Base-by-base conservation (phyloP, 2,329 filamentous ascomycete species). In the Didymellaceae sp. region DNA sequence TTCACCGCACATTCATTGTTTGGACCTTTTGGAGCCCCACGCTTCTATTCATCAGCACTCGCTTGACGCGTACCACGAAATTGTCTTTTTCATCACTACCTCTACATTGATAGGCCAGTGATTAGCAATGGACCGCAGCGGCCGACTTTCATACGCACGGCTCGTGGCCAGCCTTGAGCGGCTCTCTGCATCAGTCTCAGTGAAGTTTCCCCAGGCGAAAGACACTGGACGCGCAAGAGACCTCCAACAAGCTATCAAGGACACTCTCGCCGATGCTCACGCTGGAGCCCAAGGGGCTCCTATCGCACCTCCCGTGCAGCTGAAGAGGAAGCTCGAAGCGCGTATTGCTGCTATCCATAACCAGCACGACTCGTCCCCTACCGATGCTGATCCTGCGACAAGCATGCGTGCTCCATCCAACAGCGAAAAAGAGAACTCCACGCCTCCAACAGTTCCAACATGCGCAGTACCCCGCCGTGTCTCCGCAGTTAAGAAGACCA, bases 111-210 rank as follows among this genome's bases (percentile, higher is more conserved):
- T n/a, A n/a, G n/a, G n/a, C n/a, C n/a, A n/a, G n/a, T n/a, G n/a
- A n/a, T n/a, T 6, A 32, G 30, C 18, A 6, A 49, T 33, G 39
- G 26, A 16, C 5, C 18, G 31, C 25, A 18, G 30, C 17, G 24
- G 30, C n/a, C 35, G 37, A 17, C 24, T 51, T 11, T 45, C 48
- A 1, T 42, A 41, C 25, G 30, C 31, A 24, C 48, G 48, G 9
- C 48, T 51, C 4, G 17, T 17, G 21, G 20, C 8, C 22, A 41
- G 41, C 10, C 31, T 51, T 11, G 22, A 31, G 9, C 30, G 31
- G 6, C 35, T 45, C 3, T 8, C 28, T 5, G 31, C 9, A 6
- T 33, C 18, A 17, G 10, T 45, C 10, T 5, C 10, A n/a, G 5
- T 13, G 3, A 40, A 45, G 11, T 33, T 51, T 3, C 41, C 41